Percentiles rank a stretch among this genome's conserved stretches.
phyloP scores from a whole-genome alignment of 306 rosid genomes.

The Lathyrus sativus region DNA sequence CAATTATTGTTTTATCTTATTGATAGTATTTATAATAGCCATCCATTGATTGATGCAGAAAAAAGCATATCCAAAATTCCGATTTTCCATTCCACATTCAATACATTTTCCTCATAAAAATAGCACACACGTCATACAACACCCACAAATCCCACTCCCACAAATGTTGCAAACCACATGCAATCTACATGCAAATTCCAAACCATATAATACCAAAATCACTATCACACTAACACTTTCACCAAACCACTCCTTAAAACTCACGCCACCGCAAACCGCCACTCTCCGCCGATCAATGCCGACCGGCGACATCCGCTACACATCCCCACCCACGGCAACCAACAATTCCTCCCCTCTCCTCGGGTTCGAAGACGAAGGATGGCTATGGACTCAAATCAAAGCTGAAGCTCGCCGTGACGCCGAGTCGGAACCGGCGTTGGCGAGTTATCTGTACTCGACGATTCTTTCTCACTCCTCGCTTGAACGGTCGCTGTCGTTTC shows the following conservation, averaged over 20 bases:
- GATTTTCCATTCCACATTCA: not conserved
- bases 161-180: conserved; percentile 7
- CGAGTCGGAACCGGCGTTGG: conserved; percentile 89
- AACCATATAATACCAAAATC: not conserved
- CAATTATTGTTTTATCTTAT: too few relatives aligned
- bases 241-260: not conserved
- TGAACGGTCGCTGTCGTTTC: conserved; percentile 78
- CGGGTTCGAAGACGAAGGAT: conserved; percentile 48
- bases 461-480: conserved; percentile 81
- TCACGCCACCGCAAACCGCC: not conserved
- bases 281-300: conserved; percentile 49
- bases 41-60: too few relatives aligned
- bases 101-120: not conserved
- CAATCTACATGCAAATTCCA: not conserved
- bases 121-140: not conserved
- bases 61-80: not conserved
- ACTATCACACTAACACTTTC: conserved; percentile 1
- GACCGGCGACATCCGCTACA: conserved; percentile 50
- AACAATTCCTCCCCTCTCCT: conserved; percentile 16
- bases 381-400: conserved; percentile 79
- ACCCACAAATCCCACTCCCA: not conserved
- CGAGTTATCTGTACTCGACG: conserved; percentile 91
- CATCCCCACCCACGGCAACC: conserved; percentile 28
- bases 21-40: too few relatives aligned
- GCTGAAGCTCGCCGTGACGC: conserved; percentile 91